Evolutionary conservation across 306 rosid genomes (phyloP), one percentile per base, ranked within the genome.

Genomic region (Trifolium pratense): DNA sequence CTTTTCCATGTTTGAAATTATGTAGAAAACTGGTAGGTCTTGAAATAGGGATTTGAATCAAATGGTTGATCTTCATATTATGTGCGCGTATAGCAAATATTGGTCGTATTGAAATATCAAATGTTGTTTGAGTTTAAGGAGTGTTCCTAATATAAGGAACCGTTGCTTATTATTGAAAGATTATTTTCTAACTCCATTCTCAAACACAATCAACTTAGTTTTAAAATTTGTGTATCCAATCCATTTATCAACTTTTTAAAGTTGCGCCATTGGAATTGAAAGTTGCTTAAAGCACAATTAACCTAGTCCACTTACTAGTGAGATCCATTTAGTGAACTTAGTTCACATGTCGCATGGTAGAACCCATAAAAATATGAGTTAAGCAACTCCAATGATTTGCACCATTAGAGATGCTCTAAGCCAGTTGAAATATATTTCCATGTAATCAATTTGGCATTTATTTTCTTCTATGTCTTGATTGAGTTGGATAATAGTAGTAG

Each of bases 391-490:
- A 36, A 36, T 36, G 39, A 36, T 7, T 34, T 6, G 6, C 2
- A 34, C 9, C 39, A 34, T 6, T 34, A 34, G 39, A 6, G 39
- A 34, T 34, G 39, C 39, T 34, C 39, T 34, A 34, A 34, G 39
- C 9, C 2, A 5, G 7, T 32, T 32, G 6, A 32, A 32, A 32
- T 32, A 32, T 32, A 7, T 32, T 32, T 32, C 36, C 3, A 6
- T 5, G 31, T 26, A 68, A 31, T 57, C 52, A 31, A 10, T 46
- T 45, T 17, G 63, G 62, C 20, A 42, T 76, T 68, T n/a, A 75
- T 45, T 57, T 57, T 58, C 21, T 23, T 39, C 49, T 5, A 4
- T 70, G 51, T 62, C 45, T 40, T 46, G 66, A 13, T 70, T 63
- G 40, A 52, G 73, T 46, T 52, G 66, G 51, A 17, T 48, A 48